Conservation (phyloP, 495 filamentous ascomycete species). For the Aspergillus heteromorphus region DNA sequence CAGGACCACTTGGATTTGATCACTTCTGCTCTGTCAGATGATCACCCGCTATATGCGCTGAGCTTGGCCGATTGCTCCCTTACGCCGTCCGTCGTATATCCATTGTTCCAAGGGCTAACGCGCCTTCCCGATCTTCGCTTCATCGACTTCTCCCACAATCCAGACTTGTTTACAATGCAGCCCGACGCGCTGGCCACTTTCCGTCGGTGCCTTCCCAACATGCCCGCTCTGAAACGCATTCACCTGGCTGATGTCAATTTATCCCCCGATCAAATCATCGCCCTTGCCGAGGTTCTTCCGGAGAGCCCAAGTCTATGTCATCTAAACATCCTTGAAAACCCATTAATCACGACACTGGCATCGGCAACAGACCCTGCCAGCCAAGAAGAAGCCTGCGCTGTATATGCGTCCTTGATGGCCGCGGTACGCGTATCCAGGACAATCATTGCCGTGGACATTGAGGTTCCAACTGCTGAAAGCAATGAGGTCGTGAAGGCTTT, state of each 20-base stretch:
- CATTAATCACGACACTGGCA: conserved; percentile 59
- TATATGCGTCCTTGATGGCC: conserved; percentile 88
- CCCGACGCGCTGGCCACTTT: conserved; percentile 73
- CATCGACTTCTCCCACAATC: conserved; percentile 88
- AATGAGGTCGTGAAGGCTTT: conserved; percentile 89
- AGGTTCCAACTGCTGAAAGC: conserved; percentile 70
- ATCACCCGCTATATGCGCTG: conserved; percentile 69
- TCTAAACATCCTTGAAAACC: conserved; percentile 83
- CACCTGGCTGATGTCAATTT: conserved; percentile 86
- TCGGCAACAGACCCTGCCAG: conserved; percentile 62
- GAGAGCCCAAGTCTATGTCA: conserved; percentile 80
- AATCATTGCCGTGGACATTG: conserved; percentile 86
- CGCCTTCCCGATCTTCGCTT: conserved; percentile 74
- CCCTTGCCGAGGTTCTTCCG: conserved; percentile 81
- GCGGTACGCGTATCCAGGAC: conserved; percentile 78
- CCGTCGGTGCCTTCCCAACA: conserved; percentile 76
- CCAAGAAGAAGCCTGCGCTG: conserved; percentile 88
- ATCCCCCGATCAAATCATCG: conserved; percentile 79
- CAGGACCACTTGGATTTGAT: conserved; percentile 65
- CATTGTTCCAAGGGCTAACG: conserved; percentile 68
- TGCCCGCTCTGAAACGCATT: conserved; percentile 75
- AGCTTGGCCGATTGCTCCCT: conserved; percentile 87
- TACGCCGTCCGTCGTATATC: conserved; percentile 60
- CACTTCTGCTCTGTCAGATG: conserved; percentile 54
- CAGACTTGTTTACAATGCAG: conserved; percentile 64